Percentiles rank a stretch among this genome's conserved stretches.
These are phyloP conservation scores for Geotrichum macrosporum DNA, from an alignment of 1,139 yeast genomes.

Conservation along the genomic window DNA sequence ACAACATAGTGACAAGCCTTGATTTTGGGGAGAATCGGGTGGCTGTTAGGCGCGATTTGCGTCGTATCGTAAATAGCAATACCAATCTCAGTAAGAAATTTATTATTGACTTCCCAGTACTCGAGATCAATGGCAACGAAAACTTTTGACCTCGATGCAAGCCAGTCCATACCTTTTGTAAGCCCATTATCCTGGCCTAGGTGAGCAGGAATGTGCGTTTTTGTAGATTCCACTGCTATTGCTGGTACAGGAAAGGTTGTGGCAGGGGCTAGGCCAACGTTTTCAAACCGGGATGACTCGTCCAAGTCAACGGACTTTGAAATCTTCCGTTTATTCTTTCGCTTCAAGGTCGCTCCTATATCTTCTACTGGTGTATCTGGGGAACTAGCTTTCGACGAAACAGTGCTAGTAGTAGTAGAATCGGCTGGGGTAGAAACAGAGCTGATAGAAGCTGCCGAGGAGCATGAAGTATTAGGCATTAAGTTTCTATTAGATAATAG, in stretches of 20 bases:
- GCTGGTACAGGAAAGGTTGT: not conserved
- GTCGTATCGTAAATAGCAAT: constrained; percentile 61
- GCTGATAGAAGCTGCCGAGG: no score
- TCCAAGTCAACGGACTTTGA: not conserved
- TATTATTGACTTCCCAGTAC: constrained; percentile 52
- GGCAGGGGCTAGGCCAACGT: not conserved
- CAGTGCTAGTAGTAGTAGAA: not conserved
- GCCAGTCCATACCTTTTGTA: constrained; percentile 6
- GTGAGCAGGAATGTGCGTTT: not conserved
- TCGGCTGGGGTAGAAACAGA: not conserved
- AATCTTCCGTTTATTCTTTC: constrained; percentile 2
- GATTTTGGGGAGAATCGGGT: constrained; percentile 19
- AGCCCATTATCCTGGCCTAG: constrained; percentile 3
- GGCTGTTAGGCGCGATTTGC: not conserved
- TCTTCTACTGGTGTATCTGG: not conserved
- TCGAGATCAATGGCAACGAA: constrained; percentile 56
- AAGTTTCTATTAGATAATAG: no score
- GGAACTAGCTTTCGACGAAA: not conserved
- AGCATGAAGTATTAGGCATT: no score
- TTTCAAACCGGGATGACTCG: not conserved
- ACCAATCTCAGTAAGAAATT: constrained; percentile 62
- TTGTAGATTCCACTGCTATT: not conserved
- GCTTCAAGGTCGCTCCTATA: not conserved
- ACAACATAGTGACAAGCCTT: constrained; percentile 50
- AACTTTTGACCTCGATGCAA: constrained; percentile 11